Evolutionary conservation across 2,329 filamentous ascomycete species (phyloP).

Genomic region (Ilyonectria destructans): DNA sequence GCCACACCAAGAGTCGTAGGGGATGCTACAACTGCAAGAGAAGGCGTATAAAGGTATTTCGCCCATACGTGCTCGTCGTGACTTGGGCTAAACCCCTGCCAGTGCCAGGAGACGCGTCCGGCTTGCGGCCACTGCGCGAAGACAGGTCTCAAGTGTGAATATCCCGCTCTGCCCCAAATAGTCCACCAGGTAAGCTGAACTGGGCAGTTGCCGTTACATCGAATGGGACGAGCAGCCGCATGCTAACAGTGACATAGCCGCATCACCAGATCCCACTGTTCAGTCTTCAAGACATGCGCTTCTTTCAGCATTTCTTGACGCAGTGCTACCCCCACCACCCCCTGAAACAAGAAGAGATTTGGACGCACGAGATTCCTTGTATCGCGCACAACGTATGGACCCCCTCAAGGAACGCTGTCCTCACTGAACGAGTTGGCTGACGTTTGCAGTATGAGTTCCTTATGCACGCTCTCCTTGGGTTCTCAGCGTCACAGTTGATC

Average conservation of each 20-base stretch:
- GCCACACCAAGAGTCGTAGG: conserved; percentile 77
- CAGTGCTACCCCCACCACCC: conserved; percentile 77
- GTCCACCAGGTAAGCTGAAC: conserved; percentile 63
- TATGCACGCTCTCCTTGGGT: conserved; percentile 80
- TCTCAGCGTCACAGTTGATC: conserved; percentile 78
- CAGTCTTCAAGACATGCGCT: conserved; percentile 76
- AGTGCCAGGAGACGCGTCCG: conserved; percentile 79
- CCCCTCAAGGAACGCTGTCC: no score
- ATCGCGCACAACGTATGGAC: conserved; percentile 75
- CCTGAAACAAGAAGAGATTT: conserved; percentile 76
- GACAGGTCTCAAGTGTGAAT: conserved; percentile 75
- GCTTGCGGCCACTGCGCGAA: conserved; percentile 76
- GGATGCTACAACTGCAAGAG: conserved; percentile 80
- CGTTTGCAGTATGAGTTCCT: conserved; percentile 72
- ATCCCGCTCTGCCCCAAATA: conserved; percentile 68
- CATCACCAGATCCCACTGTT: conserved; percentile 73
- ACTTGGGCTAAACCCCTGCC: conserved; percentile 32
- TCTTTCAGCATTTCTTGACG: conserved; percentile 78
- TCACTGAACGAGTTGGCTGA: conserved; percentile 21
- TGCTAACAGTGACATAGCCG: conserved; percentile 59
- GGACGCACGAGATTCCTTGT: conserved; percentile 78
- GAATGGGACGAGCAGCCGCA: no score
- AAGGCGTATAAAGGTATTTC: conserved; percentile 73
- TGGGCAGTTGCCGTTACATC: not conserved
- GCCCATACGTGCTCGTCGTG: not conserved